These are phyloP conservation scores for Capillidium heterosporum DNA, from an alignment of 371 early-diverging fungal species.

Conservation along the genomic window DNA sequence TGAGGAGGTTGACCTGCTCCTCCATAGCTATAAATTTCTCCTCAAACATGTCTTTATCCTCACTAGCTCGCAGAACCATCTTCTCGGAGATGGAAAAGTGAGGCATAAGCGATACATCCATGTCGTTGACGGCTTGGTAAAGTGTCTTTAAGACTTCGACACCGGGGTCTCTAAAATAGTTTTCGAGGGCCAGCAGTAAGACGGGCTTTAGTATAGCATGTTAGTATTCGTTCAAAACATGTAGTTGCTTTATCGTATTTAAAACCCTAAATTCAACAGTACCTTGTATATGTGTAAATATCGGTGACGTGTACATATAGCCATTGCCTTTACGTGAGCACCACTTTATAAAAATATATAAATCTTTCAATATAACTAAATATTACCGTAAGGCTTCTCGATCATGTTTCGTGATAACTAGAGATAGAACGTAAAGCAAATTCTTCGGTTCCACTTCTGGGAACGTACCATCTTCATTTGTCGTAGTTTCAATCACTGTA, in stretches of 20 bases:
- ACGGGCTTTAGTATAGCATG: slow-evolving; percentile 36
- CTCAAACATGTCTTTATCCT: slow-evolving; percentile 66
- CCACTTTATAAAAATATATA: slow-evolving; percentile 27
- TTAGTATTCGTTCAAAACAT: not conserved
- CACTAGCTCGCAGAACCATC: slow-evolving; percentile 55
- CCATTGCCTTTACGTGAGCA: slow-evolving; percentile 85
- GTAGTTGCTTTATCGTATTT: not conserved
- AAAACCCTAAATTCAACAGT: slow-evolving; percentile 4
- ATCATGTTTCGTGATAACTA: slow-evolving; percentile 77
- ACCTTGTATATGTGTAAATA: slow-evolving; percentile 88
- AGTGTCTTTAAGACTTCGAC: slow-evolving; percentile 56
- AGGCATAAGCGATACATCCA: slow-evolving; percentile 72
- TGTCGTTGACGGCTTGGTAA: slow-evolving; percentile 62
- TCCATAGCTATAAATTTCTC: slow-evolving; percentile 47
- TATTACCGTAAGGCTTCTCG: slow-evolving; percentile 47
- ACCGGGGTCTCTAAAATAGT: slow-evolving; percentile 63
- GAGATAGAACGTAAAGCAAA: slow-evolving; percentile 67
- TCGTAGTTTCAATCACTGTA: slow-evolving; percentile 12
- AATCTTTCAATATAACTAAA: not conserved
- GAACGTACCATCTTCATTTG: not conserved
- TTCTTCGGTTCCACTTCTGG: slow-evolving; percentile 9
- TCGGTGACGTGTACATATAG: slow-evolving; percentile 71
- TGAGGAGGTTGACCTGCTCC: slow-evolving; percentile 3
- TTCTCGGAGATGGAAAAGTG: slow-evolving; percentile 52
- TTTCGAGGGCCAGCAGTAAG: slow-evolving; percentile 72